Base-by-base conservation (phyloP, 2,329 filamentous ascomycete species). In the Paramyrothecium roridum region DNA sequence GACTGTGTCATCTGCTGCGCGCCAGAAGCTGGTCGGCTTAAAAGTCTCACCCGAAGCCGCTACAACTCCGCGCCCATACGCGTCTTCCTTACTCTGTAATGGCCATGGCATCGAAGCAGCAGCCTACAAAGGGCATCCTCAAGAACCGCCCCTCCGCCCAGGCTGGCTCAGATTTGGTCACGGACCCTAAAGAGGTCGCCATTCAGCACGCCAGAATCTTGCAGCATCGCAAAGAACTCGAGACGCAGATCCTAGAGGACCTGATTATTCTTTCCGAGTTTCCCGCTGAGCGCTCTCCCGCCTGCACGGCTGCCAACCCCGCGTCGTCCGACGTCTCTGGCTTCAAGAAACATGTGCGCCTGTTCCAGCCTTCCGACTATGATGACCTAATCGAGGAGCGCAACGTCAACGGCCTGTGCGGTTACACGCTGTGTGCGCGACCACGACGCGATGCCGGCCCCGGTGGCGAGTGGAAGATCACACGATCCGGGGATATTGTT, bases 311-410 rank as follows among this genome's bases (percentile, higher is more conserved):
- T 10, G 73, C 81, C 2, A 73, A 69, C 70, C 69, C 80, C 58
- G 78, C 84, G 8, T 65, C 80, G 1, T 69, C 80, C 33, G 91
- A 96, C 68, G 80, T 80, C 1, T 69, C 73, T 43, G 75, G 76
- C 53, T 92, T 98, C 73, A 86, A 87, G 63, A 67, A 77, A 3
- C 81, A 84, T 37, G 75, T 98, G 22, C 76, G 81, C 11, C 79
- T 85, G 47, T 98, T 97, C 73, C 90, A 93, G 68, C 91, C 93
- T 1, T 81, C 83, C 53, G 93, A 99, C 76, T 96, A 96, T 76
- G 91, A 96, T 67, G 89, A 90, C 60, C 78, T 98, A 51, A 86
- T 97, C 57, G 83, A 89, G 60, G 95, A 99, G 77, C 89, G 95
- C 65, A 96, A 96, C 70, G 88, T 91, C 61, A 87, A 90, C 63